Conservation (phyloP, 495 filamentous ascomycete species). For the Hypoxylon lenormandii region DNA sequence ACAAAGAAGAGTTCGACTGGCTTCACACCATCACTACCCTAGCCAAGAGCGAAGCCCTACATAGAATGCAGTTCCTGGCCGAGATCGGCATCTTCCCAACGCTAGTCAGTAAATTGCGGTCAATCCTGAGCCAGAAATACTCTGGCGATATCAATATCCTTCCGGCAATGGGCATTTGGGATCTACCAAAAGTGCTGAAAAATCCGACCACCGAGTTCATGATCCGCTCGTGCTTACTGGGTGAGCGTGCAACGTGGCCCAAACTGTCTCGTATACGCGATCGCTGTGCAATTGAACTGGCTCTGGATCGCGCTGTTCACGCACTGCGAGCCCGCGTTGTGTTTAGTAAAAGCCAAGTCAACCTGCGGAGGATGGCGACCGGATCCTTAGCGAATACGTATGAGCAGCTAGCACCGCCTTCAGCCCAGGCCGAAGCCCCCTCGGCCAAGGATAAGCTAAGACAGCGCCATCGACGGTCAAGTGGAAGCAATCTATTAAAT, state of each 20-base stretch:
- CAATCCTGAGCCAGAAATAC: slow-evolving; percentile 88
- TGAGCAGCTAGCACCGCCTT: slow-evolving; percentile 17
- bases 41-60: slow-evolving; percentile 82
- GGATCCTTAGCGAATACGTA: slow-evolving; percentile 30
- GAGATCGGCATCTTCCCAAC: slow-evolving; percentile 88
- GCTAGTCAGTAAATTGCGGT: slow-evolving; percentile 78
- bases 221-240: slow-evolving; percentile 76
- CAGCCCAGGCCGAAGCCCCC: slow-evolving; percentile 6
- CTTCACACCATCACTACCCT: slow-evolving; percentile 75
- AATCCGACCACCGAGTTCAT: slow-evolving; percentile 95
- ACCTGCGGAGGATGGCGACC: slow-evolving; percentile 65
- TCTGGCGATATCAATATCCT: slow-evolving; percentile 96
- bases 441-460: slow-evolving; percentile 36
- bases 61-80: slow-evolving; percentile 82
- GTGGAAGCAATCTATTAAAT: slow-evolving; percentile 42
- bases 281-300: slow-evolving; percentile 85
- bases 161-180: slow-evolving; percentile 77
- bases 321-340: slow-evolving; percentile 78
- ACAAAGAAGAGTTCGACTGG: slow-evolving; percentile 64
- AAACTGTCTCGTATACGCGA: slow-evolving; percentile 84
- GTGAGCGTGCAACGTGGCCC: slow-evolving; percentile 91
- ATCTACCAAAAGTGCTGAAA: slow-evolving; percentile 80
- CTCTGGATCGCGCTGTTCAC: slow-evolving; percentile 84
- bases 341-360: slow-evolving; percentile 79
- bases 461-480: slow-evolving; percentile 43